Evolutionary conservation across 495 filamentous ascomycete genomes (phyloP).

Genomic region (Penicillium canariense): DNA sequence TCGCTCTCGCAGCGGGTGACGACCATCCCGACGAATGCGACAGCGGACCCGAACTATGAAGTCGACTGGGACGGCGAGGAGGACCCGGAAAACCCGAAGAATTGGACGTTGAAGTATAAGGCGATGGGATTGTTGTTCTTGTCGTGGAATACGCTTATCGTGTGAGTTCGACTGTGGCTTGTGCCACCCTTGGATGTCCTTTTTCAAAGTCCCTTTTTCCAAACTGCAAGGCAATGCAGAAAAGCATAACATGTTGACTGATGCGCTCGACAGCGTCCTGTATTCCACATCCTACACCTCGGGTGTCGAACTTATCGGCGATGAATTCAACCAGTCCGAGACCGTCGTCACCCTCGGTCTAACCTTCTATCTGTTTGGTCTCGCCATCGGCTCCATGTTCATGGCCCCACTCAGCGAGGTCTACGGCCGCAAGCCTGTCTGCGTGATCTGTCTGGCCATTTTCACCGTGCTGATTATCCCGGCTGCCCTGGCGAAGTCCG

Average conservation of each 20-base stretch:
- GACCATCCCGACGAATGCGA: conserved; percentile 57
- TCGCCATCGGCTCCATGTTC: conserved; percentile 70
- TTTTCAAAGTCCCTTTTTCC: no score
- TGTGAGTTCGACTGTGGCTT: conserved; percentile 44
- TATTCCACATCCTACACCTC: conserved; percentile 83
- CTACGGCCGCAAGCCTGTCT: conserved; percentile 73
- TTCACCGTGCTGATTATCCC: conserved; percentile 71
- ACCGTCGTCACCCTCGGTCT: conserved; percentile 69
- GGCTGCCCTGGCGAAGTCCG: conserved; percentile 62
- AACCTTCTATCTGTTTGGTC: conserved; percentile 66
- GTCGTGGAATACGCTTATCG: conserved; percentile 68
- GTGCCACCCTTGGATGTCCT: no score
- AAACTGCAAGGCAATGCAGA: no score
- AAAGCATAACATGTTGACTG: not conserved
- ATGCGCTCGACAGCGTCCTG: conserved; percentile 53
- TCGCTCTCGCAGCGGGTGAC: conserved; percentile 41
- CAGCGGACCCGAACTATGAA: conserved; percentile 67
- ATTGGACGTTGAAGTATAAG: conserved; percentile 72
- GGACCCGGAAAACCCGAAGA: conserved; percentile 69
- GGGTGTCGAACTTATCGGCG: conserved; percentile 62
- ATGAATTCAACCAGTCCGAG: conserved; percentile 59
- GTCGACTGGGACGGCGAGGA: conserved; percentile 64
- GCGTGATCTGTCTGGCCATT: conserved; percentile 57
- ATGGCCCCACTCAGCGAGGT: conserved; percentile 77
- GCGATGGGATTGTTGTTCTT: conserved; percentile 60